Conservation (phyloP, 2,329 filamentous ascomycete genomes). For the Exophiala alcalophila region DNA sequence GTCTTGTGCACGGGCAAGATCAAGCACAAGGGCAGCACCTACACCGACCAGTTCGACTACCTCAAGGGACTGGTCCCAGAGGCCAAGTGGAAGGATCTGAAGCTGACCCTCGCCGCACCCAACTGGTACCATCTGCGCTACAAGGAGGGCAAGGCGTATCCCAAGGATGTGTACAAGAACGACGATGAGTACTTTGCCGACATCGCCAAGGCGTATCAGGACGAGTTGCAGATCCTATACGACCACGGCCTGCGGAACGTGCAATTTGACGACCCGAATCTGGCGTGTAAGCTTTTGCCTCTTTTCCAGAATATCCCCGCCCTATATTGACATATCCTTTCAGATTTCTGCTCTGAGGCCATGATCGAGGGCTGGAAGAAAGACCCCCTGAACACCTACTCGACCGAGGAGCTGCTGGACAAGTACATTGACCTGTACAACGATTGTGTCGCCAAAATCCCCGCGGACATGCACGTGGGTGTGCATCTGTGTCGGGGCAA, state of each 20-base stretch:
- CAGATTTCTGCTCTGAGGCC: constrained; percentile 65
- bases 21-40: constrained; percentile 46
- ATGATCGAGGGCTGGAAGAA: constrained; percentile 64
- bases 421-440: constrained; percentile 71
- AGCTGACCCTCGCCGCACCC: constrained; percentile 59
- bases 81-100: constrained; percentile 57
- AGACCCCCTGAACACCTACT: constrained; percentile 62
- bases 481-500: constrained; percentile 65
- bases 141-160: constrained; percentile 48
- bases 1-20: constrained; percentile 52
- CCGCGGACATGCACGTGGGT: constrained; percentile 66
- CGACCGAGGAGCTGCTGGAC: constrained; percentile 64
- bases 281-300: constrained; percentile 56
- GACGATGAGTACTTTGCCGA: constrained; percentile 58
- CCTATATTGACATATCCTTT: neutral
- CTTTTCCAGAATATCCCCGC: constrained; percentile 31
- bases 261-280: constrained; percentile 59
- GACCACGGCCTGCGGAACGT: constrained; percentile 57
- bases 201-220: constrained; percentile 58
- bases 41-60: constrained; percentile 49
- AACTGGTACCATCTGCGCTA: constrained; percentile 61
- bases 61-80: constrained; percentile 55
- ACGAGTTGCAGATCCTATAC: constrained; percentile 54
- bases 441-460: constrained; percentile 58
- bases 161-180: constrained; percentile 48